These are phyloP conservation scores for Suillus subluteus DNA, from an alignment of 768 basidiomycete species.

Conservation along the genomic window DNA sequence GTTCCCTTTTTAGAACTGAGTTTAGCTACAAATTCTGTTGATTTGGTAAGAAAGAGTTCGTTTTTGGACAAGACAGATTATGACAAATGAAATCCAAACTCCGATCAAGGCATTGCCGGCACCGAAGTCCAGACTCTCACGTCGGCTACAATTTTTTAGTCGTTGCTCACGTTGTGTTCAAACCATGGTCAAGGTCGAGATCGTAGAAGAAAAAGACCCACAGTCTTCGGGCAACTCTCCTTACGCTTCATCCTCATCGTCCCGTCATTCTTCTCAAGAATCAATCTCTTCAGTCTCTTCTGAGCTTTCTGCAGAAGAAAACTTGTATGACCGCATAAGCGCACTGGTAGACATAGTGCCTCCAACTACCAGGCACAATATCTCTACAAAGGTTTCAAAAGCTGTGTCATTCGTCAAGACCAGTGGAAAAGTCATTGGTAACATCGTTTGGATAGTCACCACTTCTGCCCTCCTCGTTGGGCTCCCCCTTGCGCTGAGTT, in stretches of 20 bases:
- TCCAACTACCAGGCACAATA: constrained; percentile 81
- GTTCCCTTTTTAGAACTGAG: neutral
- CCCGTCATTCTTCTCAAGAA: constrained; percentile 65
- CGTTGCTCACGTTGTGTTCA: constrained; percentile 2
- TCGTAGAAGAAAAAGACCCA: constrained; percentile 81
- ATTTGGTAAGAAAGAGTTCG: neutral
- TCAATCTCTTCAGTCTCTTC: constrained; percentile 85
- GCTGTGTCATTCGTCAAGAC: constrained; percentile 69
- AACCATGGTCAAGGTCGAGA: constrained; percentile 92
- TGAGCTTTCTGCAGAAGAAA: constrained; percentile 73
- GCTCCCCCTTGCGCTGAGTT: constrained; percentile 86
- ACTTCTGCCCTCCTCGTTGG: constrained; percentile 94
- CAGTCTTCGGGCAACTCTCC: constrained; percentile 55
- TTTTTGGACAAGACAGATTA: constrained; percentile 4
- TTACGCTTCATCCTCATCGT: constrained; percentile 76
- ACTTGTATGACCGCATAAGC: constrained; percentile 82
- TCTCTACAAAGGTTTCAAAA: constrained; percentile 61
- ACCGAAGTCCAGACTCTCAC: constrained; percentile 31
- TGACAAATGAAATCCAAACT: constrained; percentile 5
- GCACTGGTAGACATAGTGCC: constrained; percentile 97
- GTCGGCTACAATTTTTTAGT: constrained; percentile 15
- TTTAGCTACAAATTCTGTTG: constrained; percentile 4
- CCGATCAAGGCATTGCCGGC: constrained; percentile 24
- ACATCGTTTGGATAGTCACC: constrained; percentile 92
- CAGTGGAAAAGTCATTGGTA: constrained; percentile 76